A percentile compares a stretch with the other conserved stretches of the same genome.
These are phyloP conservation scores for Lasiosphaeria ovina DNA, from an alignment of 495 filamentous ascomycete species.

Conservation along the genomic window DNA sequence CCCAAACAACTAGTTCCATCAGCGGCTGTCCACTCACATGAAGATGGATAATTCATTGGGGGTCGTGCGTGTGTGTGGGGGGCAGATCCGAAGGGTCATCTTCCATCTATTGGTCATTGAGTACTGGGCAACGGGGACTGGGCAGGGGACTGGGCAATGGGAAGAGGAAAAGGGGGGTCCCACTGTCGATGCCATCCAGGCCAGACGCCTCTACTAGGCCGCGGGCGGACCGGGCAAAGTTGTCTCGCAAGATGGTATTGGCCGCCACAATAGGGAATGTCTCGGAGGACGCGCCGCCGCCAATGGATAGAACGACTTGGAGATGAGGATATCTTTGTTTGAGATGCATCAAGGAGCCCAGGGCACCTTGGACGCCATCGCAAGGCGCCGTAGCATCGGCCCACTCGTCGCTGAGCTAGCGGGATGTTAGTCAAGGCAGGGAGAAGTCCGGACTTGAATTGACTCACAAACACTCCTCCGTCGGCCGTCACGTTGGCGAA, in stretches of 20 bases:
- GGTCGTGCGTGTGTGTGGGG: neutral
- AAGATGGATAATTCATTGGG: neutral
- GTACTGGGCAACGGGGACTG: constrained; percentile 6
- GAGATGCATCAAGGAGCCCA: constrained; percentile 71
- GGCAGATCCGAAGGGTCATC: constrained; percentile 1
- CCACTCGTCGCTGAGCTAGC: constrained; percentile 81
- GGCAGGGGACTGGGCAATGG: constrained; percentile 3
- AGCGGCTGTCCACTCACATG: constrained; percentile 12
- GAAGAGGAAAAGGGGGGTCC: constrained; percentile 21
- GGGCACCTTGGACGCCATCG: constrained; percentile 72
- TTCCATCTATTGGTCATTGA: constrained; percentile 12
- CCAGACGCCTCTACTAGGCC: constrained; percentile 71
- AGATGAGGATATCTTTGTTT: constrained; percentile 75
- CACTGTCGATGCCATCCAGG: constrained; percentile 86
- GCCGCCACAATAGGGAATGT: constrained; percentile 73
- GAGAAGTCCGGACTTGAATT: constrained; percentile 3
- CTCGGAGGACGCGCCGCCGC: constrained; percentile 76
- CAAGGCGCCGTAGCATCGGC: constrained; percentile 78
- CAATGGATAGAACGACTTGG: constrained; percentile 80
- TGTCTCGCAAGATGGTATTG: constrained; percentile 58
- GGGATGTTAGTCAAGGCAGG: constrained; percentile 23
- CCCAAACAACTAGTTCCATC: constrained; percentile 74
- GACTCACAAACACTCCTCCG: constrained; percentile 75
- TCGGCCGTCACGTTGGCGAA: constrained; percentile 82
- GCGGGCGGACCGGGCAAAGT: constrained; percentile 69